Base-by-base conservation (phyloP, 441 rosid genomes). In the Croton laevigatus region DNA sequence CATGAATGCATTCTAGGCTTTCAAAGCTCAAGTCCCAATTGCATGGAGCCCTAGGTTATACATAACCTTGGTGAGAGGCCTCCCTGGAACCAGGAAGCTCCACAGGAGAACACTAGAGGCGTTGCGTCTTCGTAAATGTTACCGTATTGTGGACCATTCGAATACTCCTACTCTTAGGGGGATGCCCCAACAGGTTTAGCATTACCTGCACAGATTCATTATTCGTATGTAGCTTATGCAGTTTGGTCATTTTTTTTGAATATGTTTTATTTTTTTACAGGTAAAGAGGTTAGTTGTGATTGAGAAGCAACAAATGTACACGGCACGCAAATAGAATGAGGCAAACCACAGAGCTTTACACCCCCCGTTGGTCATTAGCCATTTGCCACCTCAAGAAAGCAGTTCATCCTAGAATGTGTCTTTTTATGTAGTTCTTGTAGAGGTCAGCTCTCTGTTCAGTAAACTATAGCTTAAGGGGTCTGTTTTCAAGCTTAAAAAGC, bases 51-150 rank as follows among this genome's bases (percentile, higher is more conserved):
- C 89, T 60, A 87, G 86, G 54, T 83, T 94, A 40, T 94, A 85
- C 71, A 85, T 92, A 74, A 92, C 97, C 69, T 80, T 90, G 75
- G 98, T 87, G 63, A 89, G 97, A 73, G 99, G 98, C 70, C 83
- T 91, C 62, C 98, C 97, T 0, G 99, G 98, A 61, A 95, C 98
- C 2, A 87, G 97, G 80, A 88, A 83, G 85, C 93, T 87, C 58
- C 99, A 94, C 76, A 81, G 95, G 79, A 93, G 93, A 72, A 95
- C 97, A 22, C 80, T 92, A 40, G 98, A 95, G 76, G 99, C 96
- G 1, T 73, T 92, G 84, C 89, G 89, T 46, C 94, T 95, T n/a
- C 61, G 89, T 40, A 91, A 92, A 83, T 90, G 98, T 79, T 90
- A 88, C 79, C 89, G 95, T 22, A 95, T 98, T 62, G 96, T 95